Base-by-base conservation (phyloP, 2,329 filamentous ascomycete species). In the Colletotrichum phormii region DNA sequence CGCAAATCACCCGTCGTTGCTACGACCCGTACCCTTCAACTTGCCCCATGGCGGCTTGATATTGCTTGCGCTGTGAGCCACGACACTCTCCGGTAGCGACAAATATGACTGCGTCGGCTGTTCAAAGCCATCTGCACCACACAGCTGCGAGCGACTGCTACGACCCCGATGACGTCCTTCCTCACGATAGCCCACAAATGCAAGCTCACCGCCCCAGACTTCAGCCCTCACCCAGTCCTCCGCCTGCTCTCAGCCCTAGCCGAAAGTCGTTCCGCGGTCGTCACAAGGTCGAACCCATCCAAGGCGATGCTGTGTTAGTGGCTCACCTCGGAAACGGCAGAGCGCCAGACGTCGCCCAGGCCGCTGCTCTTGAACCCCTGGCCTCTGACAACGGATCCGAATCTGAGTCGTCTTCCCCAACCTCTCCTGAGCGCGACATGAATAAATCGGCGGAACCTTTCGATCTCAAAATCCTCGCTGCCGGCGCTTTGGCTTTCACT, bases 241-340 rank as follows among this genome's bases (percentile, higher is more conserved):
- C 84, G 42, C 81, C 79, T 76, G 79, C 79, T 80, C 79, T 78
- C 77, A 82, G 77, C 75, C 77, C 78, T 73, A 81, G 80, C 77
- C 80, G 81, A 80, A 85, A 84, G 79, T 86, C 85, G 78, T 83
- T 85, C 86, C 87, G 87, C 85, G 82, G 85, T 86, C 83, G 82
- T 75, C 84, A 80, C 77, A 90, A 89, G 88, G 82, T 87, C 74
- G 85, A 82, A 75, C 85, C 88, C 54, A 89, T 84, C 77, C 89
- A 89, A 79, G 90, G 89, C 77, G 91, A 93, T 87, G 89, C 86
- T 76, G 90, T 94, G 75, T 86, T 96, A 81, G 87, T 96, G 75
- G 83, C 85, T 70, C 86, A 87, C 80, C 87, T 95, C 84, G 89
- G 85, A 77, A 89, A 86, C 78, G 90, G 91, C 78, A 90, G 90